Evolutionary conservation across 2,329 filamentous ascomycete species (phyloP), one percentile per base, ranked within the genome.

Genomic region (Colletotrichum filicis): DNA sequence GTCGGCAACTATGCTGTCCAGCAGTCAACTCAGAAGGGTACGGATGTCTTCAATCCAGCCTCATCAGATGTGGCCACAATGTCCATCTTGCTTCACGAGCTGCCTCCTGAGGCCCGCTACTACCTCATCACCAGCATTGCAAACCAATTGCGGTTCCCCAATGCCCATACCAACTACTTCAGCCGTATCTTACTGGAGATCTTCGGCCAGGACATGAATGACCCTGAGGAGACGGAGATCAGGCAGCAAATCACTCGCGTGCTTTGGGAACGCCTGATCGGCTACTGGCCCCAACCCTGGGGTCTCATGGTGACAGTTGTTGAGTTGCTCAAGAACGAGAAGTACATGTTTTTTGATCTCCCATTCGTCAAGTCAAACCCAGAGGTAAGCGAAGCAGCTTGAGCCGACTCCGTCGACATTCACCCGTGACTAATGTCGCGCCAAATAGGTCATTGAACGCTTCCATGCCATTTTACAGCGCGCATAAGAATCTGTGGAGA

Each of bases 281-380:
- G 95, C 26, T 95, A 94, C 81, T 95, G 95, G 85, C 96, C 96
- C 65, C 96, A 98, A 81, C 96, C 97, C 22, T 98, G 96, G 96
- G 97, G 97, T 14, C 86, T 99, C 56, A 92, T 98, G 80, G 92
- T 95, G 75, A 96, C 95, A 46, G 89, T 97, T 74, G 86, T 97
- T 75, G 97, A 98, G 85, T 89, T 99, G 70, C 88, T 97, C 76
- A 97, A 97, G 87, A 98, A 97, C 81, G 92, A 94, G 66, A 94
- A 92, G 80, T 97, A 96, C 82, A 92, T 92, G 79, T 97, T 99
- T 87, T 98, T 97, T 86, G 94, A 97, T 63, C 88, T 98, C 76
- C 94, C 94, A 30, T 98, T 97, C 79, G 94, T 98, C 83, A 97
- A 98, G 86, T 90, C 92, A 76, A 91, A 93, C 77, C 95, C 95